Base-by-base conservation (phyloP, 192 early-diverging fungal species). In the Backusella tarrabulga region DNA sequence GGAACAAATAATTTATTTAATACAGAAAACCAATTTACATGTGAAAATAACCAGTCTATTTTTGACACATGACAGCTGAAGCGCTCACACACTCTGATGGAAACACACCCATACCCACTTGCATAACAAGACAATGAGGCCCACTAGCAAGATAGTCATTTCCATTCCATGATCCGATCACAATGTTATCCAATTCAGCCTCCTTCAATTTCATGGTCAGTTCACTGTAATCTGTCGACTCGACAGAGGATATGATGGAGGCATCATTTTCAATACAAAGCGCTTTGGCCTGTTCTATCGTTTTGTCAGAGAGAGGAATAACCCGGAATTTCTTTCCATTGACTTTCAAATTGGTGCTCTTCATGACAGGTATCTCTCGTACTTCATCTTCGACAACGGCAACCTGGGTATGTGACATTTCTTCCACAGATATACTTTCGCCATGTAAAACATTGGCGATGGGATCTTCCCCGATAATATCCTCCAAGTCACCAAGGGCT, bases 121-220 rank as follows among this genome's bases (percentile, higher is more conserved):
- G 56, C 14, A 75, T 6, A 32, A 75, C 8, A 23, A 75, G 63
- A 68, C 74, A 75, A 34, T 32, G 42, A 9, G 21, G 15, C 4
- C 66, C 74, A 34, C 5, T 66, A 15, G 67, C 9, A 1, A 26
- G 23, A 68, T 68, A 75, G 34, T 5, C 32, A 34, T 75, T 66
- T 32, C 74, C 66, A 75, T 75, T 75, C 74, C 74, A 75, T 44
- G 35, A 34, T n/a, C 66, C 66, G 36, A 75, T 75, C 4, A 68
- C 29, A 19, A 75, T 41, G 11, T 46, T 42, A 44, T 41, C 38
- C 15, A 44, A 42, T 40, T 42, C 66, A 19, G 34, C 3, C 15
- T n/a, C 42, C 38, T 35, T 44, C 26, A 75, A 34, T n/a, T 42
- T 40, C 8, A 40, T 34, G 26, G 66, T 44, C 19, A 75, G 21